Base-by-base conservation (phyloP, 2,329 filamentous ascomycete species). In the Xylaria sp. region DNA sequence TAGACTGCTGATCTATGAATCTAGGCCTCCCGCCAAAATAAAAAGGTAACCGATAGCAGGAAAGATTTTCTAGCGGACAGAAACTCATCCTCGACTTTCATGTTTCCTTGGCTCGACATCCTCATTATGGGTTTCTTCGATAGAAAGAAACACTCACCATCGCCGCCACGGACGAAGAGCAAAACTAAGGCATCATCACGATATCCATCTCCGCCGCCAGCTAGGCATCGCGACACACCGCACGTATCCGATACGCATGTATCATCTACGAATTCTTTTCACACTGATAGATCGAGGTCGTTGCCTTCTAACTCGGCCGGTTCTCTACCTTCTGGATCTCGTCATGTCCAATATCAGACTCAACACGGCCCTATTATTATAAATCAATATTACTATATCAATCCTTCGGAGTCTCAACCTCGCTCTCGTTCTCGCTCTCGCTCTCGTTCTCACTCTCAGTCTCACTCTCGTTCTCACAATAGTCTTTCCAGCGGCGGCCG, bases 351-450 rank as follows among this genome's bases (percentile, higher is more conserved):
- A 35, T 63, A 66, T 35, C 66, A 68, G 44, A 65, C 60, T 34
- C 66, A 63, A 55, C 71, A 69, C 23, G 72, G 72, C 30, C 76
- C 79, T 6, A 76, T 82, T 56, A 74, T 82, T 34, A 78, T 82
- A 53, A 81, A 82, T 61, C 79, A 82, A 60, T 75, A 82, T 63
- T 81, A 82, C 66, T 80, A 83, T 63, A 66, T 80, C 53, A 63
- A 68, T 18, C 65, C 68, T 1, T 63, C 68, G 2, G 64, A 68
- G 2, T 59, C 66, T 1, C 64, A 68, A 0, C 60, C 65, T 46
- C 56, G 67, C 6, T 66, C 66, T 5, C 60, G 57, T 16, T 47
- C 61, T 11, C 52, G 56, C 44, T 66, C 62, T 35, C 59, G 65
- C 0, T 65, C 68, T 57, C 58, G 55, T 18, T 55, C 23, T 30